Evolutionary conservation across 805 yeast species (phyloP).

Genomic region (Nakazawaea sp.): DNA sequence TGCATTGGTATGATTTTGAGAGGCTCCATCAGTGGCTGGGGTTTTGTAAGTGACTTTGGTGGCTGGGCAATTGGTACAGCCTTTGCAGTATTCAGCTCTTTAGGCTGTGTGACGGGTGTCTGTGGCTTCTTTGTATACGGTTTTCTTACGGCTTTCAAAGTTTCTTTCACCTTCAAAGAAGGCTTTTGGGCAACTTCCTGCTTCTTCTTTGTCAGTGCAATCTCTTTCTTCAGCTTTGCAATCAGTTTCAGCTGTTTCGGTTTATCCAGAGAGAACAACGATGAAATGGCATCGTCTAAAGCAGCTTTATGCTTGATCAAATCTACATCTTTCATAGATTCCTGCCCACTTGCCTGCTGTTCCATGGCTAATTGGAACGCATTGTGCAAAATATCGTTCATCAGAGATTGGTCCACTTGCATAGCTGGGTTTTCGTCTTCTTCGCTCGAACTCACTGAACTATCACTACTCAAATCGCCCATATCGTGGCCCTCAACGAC

Average conservation of each 20-base stretch:
- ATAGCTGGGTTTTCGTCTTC: conserved; percentile 26
- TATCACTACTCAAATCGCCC: conserved; percentile 3
- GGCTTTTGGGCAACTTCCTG: background rate
- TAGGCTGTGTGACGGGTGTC: background rate
- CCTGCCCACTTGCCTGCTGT: conserved; percentile 3
- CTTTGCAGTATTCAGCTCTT: background rate
- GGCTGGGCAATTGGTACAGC: background rate
- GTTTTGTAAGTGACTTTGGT: no score
- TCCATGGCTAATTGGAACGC: conserved; percentile 74
- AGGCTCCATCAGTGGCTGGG: background rate
- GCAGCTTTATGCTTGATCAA: conserved; percentile 7
- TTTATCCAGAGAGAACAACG: conserved; percentile 3
- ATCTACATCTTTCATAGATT: conserved; percentile 1
- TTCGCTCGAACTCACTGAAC: conserved; percentile 4
- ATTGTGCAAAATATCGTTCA: conserved; percentile 69
- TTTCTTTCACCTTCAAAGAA: background rate
- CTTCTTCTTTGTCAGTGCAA: background rate
- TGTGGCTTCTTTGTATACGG: background rate
- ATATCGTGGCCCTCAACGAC: conserved; percentile 34
- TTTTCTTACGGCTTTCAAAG: background rate
- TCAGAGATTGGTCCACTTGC: conserved; percentile 44
- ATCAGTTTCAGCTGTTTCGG: conserved; percentile 1
- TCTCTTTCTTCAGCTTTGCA: conserved; percentile 4
- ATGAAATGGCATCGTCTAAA: conserved; percentile 9
- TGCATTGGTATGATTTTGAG: no score